Base-by-base conservation (phyloP, 345 rosid species). In the Acer yangbiense region DNA sequence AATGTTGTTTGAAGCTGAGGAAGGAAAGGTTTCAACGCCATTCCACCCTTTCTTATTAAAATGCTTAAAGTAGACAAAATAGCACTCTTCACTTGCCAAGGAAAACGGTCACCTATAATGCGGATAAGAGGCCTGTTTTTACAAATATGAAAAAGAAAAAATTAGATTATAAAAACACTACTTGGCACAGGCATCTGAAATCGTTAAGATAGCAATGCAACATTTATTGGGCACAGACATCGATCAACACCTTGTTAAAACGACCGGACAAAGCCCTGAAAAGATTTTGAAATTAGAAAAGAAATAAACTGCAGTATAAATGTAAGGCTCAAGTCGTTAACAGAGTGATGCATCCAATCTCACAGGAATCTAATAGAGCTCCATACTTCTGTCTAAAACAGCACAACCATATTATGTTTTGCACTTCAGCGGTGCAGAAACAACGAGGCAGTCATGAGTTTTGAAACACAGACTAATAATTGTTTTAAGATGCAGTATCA, bases 1-100 rank as follows among this genome's bases (percentile, higher is more conserved):
- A 94, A 96, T 55, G 98, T 96, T 76, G 99, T 96, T 74, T 96
- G 99, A 82, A 96, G 95, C 88, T 96, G 99, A 75, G 99, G 99
- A 77, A 96, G 97, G 80, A 96, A 96, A 69, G 99, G 99, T 52
- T 90, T 96, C 78, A 96, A 85, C 16, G 95, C 88, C 65, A 94
- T 73, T 69, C 98, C 98, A 75, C 99, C 98, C 88, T 92, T 92
- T 76, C 88, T 86, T 81, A 94, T 92, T 71, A 96, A 80, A 82
- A 92, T 83, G 81, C 84, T 91, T 72, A 96, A 85, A 10, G 99
- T 91, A 41, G 97, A 88, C 80, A 96, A 87, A 79, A 96, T 96
- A 35, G 98, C 97, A 83, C 97, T 91, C 87, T 96, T 96, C 81
- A 96, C 98, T 86, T 94, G 99, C 99, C 99, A 96, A 61, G 99